Evolutionary conservation across 2,329 filamentous ascomycete genomes (phyloP), one percentile per base, ranked within the genome.

Genomic region (Xylaria sp.): DNA sequence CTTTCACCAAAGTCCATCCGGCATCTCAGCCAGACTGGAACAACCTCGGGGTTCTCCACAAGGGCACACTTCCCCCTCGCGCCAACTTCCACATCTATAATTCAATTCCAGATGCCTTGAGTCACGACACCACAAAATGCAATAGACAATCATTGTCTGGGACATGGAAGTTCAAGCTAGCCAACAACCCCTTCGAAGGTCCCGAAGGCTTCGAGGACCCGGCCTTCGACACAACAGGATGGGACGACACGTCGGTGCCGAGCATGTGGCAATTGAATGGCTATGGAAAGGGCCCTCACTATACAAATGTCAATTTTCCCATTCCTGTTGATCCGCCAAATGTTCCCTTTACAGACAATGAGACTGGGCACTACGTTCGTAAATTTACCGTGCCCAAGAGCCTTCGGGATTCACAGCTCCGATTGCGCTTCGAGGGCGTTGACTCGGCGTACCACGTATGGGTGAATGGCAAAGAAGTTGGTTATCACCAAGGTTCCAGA

Each of bases 231-330:
- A 70, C 72, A 4, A 54, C 78, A 17, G 66, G 44, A 67, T 89
- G 87, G 87, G 78, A 79, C 26, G 80, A 85, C 44, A 87, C 91
- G 44, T 74, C 81, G 6, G 90, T 93, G 0, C 91, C 90, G 0
- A 88, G 89, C 15, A 88, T 89, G 81, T 93, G 91, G 91, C 90
- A 93, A 77, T 81, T 91, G 1, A 87, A 92, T 74, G 90, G 90
- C 15, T 88, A 87, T 72, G 90, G 90, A 3, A 80, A 80, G 26
- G 82, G 84, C 10, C 90, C 90, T 1, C 89, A 91, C 59, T 93
- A 71, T 74, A 92, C 90, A 10, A 93, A 93, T 70, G 82, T 90
- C 59, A 82, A 87, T 60, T 93, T 87, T 69, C 90, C 89, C 0
- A 90, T 90, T 75, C 89, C 89, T 0, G 86, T 89, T 3, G 83